Conservation (phyloP, 1,139 yeast genomes). For the Wickerhamomyces sp. region DNA sequence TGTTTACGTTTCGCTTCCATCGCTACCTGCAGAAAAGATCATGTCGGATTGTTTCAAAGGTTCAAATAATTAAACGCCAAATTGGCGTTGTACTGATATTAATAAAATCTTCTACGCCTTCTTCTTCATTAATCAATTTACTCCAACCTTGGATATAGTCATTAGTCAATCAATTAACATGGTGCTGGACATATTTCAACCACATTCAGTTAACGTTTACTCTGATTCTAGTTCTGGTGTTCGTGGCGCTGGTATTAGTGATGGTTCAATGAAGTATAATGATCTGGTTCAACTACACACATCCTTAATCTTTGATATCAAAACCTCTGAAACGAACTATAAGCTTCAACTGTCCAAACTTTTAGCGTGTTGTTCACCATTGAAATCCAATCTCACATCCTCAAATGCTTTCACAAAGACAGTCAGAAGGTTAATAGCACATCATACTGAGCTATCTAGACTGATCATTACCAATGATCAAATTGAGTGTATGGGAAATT, state of each 20-base stretch:
- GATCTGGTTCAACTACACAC: not conserved
- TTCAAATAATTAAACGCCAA: too few species aligned
- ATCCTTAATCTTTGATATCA: slow-evolving; percentile 1
- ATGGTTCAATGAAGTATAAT: not conserved
- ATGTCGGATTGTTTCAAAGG: too few species aligned
- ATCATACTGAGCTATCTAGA: slow-evolving; percentile 9
- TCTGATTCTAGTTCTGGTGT: not conserved
- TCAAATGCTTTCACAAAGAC: slow-evolving; percentile 1
- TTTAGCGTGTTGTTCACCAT: slow-evolving; percentile 3
- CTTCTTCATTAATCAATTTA: not conserved
- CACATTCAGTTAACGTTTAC: not conserved
- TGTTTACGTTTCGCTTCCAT: too few species aligned
- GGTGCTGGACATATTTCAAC: not conserved
- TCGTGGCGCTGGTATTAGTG: not conserved
- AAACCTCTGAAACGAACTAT: not conserved
- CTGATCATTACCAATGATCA: slow-evolving; percentile 4
- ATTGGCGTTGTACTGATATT: too few species aligned
- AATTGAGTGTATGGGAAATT: not conserved
- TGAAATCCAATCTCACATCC: not conserved
- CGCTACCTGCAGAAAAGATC: too few species aligned
- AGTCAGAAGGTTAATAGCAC: slow-evolving; percentile 5
- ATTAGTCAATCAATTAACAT: too few species aligned
- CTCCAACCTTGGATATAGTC: not conserved
- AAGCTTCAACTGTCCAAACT: not conserved
- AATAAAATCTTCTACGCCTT: not conserved